Conservation (phyloP, 2,329 filamentous ascomycete species). For the Rhytidhysteron rufulum region DNA sequence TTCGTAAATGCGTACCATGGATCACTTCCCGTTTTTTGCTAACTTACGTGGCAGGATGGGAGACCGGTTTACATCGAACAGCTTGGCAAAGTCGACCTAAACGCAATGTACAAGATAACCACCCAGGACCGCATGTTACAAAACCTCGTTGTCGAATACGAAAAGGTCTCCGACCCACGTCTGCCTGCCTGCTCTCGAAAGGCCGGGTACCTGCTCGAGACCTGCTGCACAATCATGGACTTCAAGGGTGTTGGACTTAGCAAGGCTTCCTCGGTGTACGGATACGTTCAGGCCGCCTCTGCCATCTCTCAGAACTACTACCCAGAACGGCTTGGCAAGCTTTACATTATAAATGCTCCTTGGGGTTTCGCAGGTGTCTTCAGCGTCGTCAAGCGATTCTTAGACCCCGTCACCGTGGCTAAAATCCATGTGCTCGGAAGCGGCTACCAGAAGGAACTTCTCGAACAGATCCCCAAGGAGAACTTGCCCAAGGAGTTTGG, state of each 20-base stretch:
- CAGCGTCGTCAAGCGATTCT: slow-evolving; percentile 82
- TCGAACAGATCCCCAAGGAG: slow-evolving; percentile 80
- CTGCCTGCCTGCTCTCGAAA: slow-evolving; percentile 95
- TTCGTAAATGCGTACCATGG: slow-evolving; percentile 21
- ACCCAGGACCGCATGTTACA: slow-evolving; percentile 88
- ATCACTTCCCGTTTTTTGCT: not conserved
- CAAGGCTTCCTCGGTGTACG: slow-evolving; percentile 79
- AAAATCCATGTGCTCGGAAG: slow-evolving; percentile 91
- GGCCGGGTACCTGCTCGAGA: slow-evolving; percentile 84
- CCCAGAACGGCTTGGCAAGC: slow-evolving; percentile 89
- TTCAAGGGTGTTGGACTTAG: slow-evolving; percentile 86
- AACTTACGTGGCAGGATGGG: slow-evolving; percentile 65
- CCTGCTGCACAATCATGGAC: slow-evolving; percentile 98
- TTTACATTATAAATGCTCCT: slow-evolving; percentile 97
- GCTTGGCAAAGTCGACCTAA: slow-evolving; percentile 87
- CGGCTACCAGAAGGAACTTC: slow-evolving; percentile 77
- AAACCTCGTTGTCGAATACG: slow-evolving; percentile 96
- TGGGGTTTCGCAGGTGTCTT: slow-evolving; percentile 92
- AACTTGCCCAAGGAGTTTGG: slow-evolving; percentile 87
- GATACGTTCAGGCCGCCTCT: slow-evolving; percentile 80
- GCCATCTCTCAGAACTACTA: slow-evolving; percentile 98
- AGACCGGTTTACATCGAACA: slow-evolving; percentile 97
- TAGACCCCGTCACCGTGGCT: slow-evolving; percentile 92
- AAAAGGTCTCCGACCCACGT: slow-evolving; percentile 89
- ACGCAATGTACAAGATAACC: slow-evolving; percentile 88